Evolutionary conservation across 2,329 filamentous ascomycete species (phyloP).

Genomic region (Aureobasidium namibiae): DNA sequence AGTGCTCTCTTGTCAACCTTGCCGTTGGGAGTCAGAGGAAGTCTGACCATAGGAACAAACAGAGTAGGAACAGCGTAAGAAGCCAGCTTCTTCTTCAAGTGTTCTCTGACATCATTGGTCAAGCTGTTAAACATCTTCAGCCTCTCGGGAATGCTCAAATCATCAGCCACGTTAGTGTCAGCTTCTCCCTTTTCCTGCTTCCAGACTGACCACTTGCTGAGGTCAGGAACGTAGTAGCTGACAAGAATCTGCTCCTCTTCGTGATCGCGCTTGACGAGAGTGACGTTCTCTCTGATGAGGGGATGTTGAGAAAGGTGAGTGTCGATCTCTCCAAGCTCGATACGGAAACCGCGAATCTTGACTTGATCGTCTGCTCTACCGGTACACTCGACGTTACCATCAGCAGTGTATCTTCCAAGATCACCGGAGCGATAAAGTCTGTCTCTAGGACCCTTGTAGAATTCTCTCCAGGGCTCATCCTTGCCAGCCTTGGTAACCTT

Average conservation of each 20-base stretch:
- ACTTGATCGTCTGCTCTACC: slow-evolving; percentile 82
- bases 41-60: slow-evolving; percentile 61
- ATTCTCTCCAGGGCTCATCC: slow-evolving; percentile 66
- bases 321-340: slow-evolving; percentile 92
- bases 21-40: slow-evolving; percentile 77
- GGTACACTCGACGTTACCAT: slow-evolving; percentile 67
- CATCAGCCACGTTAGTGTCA: slow-evolving; percentile 17
- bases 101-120: slow-evolving; percentile 53
- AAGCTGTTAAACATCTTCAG: slow-evolving; percentile 55
- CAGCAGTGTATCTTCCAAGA: slow-evolving; percentile 63
- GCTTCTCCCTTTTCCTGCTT: slow-evolving; percentile 38
- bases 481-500: slow-evolving; percentile 38
- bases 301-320: slow-evolving; percentile 66
- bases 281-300: slow-evolving; percentile 75
- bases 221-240: slow-evolving; percentile 82
- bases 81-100: slow-evolving; percentile 64
- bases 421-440: slow-evolving; percentile 83
- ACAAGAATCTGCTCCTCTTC: slow-evolving; percentile 80
- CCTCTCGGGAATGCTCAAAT: slow-evolving; percentile 25
- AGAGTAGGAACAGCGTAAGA: slow-evolving; percentile 68
- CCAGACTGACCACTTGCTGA: slow-evolving; percentile 64
- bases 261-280: slow-evolving; percentile 72
- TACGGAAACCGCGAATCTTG: slow-evolving; percentile 92
- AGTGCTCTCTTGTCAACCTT: slow-evolving; percentile 74
- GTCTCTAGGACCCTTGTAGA: slow-evolving; percentile 75